phyloP scores from a whole-genome alignment of 805 yeast species.

The Komagataella pastoris region DNA sequence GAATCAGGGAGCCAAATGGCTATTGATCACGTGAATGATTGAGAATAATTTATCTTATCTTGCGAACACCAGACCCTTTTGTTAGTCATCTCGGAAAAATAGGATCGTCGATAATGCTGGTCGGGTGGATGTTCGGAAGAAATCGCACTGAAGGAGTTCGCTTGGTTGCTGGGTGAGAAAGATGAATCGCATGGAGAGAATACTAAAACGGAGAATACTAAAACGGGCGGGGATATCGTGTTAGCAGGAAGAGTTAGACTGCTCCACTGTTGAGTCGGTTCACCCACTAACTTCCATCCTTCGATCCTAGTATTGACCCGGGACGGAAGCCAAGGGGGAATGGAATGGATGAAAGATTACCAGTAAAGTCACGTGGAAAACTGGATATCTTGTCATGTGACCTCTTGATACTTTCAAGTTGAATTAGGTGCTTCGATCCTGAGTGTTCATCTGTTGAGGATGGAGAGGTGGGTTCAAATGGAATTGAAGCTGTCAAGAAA shows the following conservation, averaged over 20 bases:
- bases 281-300: too few relatives aligned
- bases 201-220: too few relatives aligned
- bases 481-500: too few relatives aligned
- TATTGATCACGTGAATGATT: neutral
- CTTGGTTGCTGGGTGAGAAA: too few relatives aligned
- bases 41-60: neutral
- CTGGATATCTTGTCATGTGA: neutral
- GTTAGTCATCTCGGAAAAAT: neutral
- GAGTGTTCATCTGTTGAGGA: neutral
- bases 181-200: too few relatives aligned
- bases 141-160: too few relatives aligned
- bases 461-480: neutral
- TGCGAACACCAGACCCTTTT: neutral
- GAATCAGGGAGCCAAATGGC: neutral
- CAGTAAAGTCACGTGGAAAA: neutral
- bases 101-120: neutral
- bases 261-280: neutral
- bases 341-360: too few relatives aligned
- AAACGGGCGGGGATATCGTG: neutral
- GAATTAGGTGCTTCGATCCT: neutral
- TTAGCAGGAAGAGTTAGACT: neutral
- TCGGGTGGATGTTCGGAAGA: neutral
- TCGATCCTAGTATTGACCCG: neutral
- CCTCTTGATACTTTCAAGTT: neutral
- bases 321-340: neutral